Conservation (phyloP, 1,284 basidiomycete genomes). For the Thecaphora frezii region DNA sequence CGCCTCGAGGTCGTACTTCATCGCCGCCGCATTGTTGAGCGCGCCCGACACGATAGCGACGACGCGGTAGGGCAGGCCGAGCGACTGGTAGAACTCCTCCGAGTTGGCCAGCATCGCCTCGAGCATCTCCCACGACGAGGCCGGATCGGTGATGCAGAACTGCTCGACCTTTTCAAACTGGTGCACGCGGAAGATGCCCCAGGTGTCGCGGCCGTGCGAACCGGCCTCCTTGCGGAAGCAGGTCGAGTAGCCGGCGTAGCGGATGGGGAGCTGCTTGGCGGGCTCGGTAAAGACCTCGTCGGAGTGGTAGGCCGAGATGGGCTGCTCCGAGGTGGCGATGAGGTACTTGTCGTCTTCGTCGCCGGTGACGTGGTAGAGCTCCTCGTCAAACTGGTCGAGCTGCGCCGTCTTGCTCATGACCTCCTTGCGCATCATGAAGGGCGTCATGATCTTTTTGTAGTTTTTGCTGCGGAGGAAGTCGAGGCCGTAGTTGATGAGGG, state of each 20-base stretch:
- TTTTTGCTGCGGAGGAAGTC: slow-evolving; percentile 81
- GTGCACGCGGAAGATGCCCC: slow-evolving; percentile 99
- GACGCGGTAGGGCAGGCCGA: slow-evolving; percentile 85
- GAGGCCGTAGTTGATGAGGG: slow-evolving; percentile 89
- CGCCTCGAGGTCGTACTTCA: slow-evolving; percentile 97
- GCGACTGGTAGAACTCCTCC: slow-evolving; percentile 92
- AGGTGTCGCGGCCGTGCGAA: slow-evolving; percentile 93
- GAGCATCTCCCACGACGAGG: slow-evolving; percentile 84
- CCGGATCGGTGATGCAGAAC: slow-evolving; percentile 89
- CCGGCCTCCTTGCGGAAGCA: slow-evolving; percentile 99
- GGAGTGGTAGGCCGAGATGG: slow-evolving; percentile 89
- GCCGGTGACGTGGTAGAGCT: slow-evolving; percentile 87
- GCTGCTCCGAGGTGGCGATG: slow-evolving; percentile 97
- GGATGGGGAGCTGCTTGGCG: slow-evolving; percentile 83
- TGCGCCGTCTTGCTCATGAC: slow-evolving; percentile 97
- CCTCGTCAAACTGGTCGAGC: slow-evolving; percentile 96
- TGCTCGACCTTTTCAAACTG: slow-evolving; percentile 98
- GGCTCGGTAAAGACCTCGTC: slow-evolving; percentile 97
- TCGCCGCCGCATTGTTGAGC: slow-evolving; percentile 91
- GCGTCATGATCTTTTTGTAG: slow-evolving; percentile 94
- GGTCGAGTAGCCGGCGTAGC: slow-evolving; percentile 74
- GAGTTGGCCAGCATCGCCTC: slow-evolving; percentile 86
- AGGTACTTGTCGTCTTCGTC: slow-evolving; percentile 97
- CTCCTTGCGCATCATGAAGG: slow-evolving; percentile 98
- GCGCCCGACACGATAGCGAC: slow-evolving; percentile 96